A percentile compares a stretch with the other conserved stretches of the same genome.
Evolutionary conservation across 177 flowering plant genomes (phyloP).

Genomic region (Tripterygium wilfordii): DNA sequence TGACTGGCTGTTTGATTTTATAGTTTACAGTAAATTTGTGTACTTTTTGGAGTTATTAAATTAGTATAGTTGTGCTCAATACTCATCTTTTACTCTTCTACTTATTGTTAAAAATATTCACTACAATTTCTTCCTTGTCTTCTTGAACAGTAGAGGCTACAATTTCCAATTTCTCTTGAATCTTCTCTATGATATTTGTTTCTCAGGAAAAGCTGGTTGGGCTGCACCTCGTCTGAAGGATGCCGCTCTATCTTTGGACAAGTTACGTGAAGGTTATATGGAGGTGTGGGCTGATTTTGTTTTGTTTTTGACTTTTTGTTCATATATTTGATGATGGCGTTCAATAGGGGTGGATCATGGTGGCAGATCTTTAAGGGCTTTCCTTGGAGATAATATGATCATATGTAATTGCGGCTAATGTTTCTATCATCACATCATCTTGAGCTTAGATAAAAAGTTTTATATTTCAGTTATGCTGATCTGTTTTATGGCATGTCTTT

Average conservation of each 20-base stretch:
- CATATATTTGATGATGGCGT: no score
- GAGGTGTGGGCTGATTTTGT: slow-evolving; percentile 46
- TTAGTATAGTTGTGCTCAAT: no score
- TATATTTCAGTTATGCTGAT: background rate
- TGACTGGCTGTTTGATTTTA: no score
- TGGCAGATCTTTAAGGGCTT: background rate
- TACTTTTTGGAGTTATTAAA: background rate
- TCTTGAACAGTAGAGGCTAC: no score
- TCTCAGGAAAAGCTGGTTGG: slow-evolving; percentile 83
- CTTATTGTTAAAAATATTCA: background rate
- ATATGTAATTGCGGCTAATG: background rate
- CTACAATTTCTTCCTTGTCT: background rate
- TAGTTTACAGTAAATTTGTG: background rate
- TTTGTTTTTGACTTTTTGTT: background rate
- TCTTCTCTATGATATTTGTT: no score
- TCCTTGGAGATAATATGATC: background rate
- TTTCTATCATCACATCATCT: background rate
- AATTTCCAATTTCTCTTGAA: no score
- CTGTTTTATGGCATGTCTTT: background rate
- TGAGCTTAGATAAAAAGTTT: background rate
- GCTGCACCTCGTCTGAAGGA: slow-evolving; percentile 99
- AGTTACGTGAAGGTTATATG: slow-evolving; percentile 85
- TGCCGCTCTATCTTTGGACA: slow-evolving; percentile 83
- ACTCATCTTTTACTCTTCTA: background rate
- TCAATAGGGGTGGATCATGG: no score